phyloP scores from a whole-genome alignment of 1,139 yeast species.

The Eremothecium gossypii region DNA sequence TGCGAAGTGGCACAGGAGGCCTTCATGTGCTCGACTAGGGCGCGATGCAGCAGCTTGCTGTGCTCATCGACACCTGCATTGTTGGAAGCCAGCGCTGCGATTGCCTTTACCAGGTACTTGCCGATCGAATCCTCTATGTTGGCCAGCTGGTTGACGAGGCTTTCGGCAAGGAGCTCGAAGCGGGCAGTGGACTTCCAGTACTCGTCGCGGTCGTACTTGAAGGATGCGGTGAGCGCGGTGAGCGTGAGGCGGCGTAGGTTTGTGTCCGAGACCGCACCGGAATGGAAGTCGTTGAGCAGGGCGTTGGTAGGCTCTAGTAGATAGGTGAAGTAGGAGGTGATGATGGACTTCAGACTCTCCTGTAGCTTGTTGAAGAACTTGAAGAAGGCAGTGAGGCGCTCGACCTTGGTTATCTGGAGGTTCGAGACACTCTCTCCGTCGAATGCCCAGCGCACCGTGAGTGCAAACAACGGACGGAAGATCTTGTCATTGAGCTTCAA shows the following conservation, averaged over 20 bases:
- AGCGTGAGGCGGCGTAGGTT: conserved; percentile 64
- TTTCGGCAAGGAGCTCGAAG: conserved; percentile 58
- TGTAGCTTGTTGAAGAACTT: conserved; percentile 79
- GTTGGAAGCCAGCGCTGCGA: conserved; percentile 61
- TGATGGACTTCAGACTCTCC: conserved; percentile 73
- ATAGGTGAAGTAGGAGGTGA: conserved; percentile 82
- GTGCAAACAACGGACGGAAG: conserved; percentile 85
- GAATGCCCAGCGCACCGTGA: conserved; percentile 88
- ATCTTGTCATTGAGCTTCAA: conserved; percentile 88
- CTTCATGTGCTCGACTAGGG: conserved; percentile 48
- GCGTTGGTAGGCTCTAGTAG: conserved; percentile 61
- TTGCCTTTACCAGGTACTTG: conserved; percentile 68
- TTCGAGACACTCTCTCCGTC: conserved; percentile 61
- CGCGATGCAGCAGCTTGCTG: conserved; percentile 54
- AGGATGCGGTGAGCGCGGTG: conserved; percentile 65
- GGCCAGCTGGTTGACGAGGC: conserved; percentile 56
- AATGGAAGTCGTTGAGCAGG: conserved; percentile 42
- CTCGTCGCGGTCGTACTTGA: conserved; percentile 84
- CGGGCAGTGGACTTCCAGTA: conserved; percentile 88
- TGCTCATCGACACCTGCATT: conserved; percentile 78
- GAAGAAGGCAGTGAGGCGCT: conserved; percentile 66
- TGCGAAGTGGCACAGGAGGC: conserved; percentile 42
- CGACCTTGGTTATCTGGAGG: conserved; percentile 37
- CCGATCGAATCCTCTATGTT: conserved; percentile 64
- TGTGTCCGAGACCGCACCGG: conserved; percentile 31